Conservation (phyloP, 2,329 filamentous ascomycete species). For the Torrubiella hemipterigena region DNA sequence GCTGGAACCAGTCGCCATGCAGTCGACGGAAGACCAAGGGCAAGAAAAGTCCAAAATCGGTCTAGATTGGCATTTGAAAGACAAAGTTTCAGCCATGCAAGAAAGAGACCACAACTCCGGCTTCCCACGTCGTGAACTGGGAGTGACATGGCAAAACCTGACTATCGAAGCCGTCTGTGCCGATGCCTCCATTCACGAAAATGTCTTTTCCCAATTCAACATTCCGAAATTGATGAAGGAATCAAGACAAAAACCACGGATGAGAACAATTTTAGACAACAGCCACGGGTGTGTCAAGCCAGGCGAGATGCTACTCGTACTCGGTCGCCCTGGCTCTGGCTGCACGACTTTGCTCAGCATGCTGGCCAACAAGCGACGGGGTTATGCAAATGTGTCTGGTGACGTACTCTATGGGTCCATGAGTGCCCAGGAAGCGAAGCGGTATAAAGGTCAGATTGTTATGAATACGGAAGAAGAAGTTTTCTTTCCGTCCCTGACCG, state of each 20-base stretch:
- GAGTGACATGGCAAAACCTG: slow-evolving; percentile 53
- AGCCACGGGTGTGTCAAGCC: slow-evolving; percentile 59
- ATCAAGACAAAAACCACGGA: slow-evolving; percentile 38
- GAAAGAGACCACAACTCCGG: slow-evolving; percentile 31
- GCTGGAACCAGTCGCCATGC: too few relatives aligned
- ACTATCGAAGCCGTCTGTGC: slow-evolving; percentile 50
- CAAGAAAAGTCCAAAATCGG: slow-evolving; percentile 3
- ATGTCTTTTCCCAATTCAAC: slow-evolving; percentile 48
- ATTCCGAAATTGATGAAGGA: slow-evolving; percentile 41
- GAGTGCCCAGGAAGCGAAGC: slow-evolving; percentile 34
- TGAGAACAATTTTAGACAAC: slow-evolving; percentile 53
- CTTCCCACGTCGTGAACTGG: slow-evolving; percentile 38
- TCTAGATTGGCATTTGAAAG: slow-evolving; percentile 31
- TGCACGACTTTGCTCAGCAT: slow-evolving; percentile 63
- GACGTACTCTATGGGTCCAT: slow-evolving; percentile 44
- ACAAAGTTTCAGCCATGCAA: slow-evolving; percentile 29
- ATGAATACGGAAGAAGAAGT: slow-evolving; percentile 61
- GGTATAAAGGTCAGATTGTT: slow-evolving; percentile 46
- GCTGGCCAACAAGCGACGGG: slow-evolving; percentile 50
- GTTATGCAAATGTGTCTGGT: slow-evolving; percentile 45
- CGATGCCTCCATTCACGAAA: slow-evolving; percentile 53
- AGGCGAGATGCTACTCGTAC: slow-evolving; percentile 59
- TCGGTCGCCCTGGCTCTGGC: slow-evolving; percentile 56
- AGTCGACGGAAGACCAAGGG: too few relatives aligned
- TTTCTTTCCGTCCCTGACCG: slow-evolving; percentile 56